Evolutionary conservation across 2,329 filamentous ascomycete species (phyloP), one percentile per base, ranked within the genome.

Genomic region (Sarocladiaceae sp.): DNA sequence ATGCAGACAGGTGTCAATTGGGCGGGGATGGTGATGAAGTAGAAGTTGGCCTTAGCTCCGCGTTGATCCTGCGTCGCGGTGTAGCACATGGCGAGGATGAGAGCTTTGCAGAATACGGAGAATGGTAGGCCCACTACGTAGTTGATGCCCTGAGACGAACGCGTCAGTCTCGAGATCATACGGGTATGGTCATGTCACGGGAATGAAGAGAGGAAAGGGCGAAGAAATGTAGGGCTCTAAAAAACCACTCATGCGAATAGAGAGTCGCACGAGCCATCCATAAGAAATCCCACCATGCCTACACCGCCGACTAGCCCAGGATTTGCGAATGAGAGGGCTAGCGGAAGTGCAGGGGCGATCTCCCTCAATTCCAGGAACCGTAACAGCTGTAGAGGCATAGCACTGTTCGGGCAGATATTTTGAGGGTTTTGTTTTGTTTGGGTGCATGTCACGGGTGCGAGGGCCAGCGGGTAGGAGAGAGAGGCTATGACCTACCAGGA

Each of bases 331-430:
- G 74, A 80, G 69, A 73, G 74, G 70, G 67, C 69, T 67, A 63
- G 55, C 58, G 55, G 62, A 73, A 72, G 72, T 75, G 76, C 72
- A 79, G 76, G 82, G 83, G 80, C 78, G 71, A 78, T 88, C 82
- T 88, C 74, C 83, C 83, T 88, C 83, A 72, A 67, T 81, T 85
- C 71, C 82, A 88, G 83, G 83, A 88, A 88, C 83, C 83, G 83
- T 72, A 75, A 83, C 82, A 86, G 82, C 72, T 79, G 83, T 76
- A 58, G 64, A 64, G 67, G 75, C 67, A 65, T 51, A 58, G 59
- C 72, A 73, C 83, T 85, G 83, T 79, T 76, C 83, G 83, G 83
- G 83, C 83, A 88, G 83, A 85, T 85, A 81, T 73, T 71, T 29
- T 70, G 74, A 77, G 74, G 66, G 45, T 20, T 39, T 11, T 68